These are phyloP conservation scores for Saccharomycopsis fibuligera DNA, from an alignment of 805 yeast species.

Conservation along the genomic window DNA sequence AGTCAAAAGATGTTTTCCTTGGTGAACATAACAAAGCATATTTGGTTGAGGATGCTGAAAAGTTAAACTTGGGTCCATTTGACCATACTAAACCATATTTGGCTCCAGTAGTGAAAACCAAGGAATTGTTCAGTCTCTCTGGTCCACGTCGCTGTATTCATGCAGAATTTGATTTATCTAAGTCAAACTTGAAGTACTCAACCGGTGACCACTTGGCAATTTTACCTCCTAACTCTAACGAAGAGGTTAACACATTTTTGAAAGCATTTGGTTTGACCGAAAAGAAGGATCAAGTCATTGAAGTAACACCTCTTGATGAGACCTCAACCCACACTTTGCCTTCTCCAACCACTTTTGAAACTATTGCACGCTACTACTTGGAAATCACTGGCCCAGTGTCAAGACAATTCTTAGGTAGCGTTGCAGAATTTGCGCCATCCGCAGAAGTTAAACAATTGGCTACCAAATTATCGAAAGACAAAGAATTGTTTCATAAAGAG, in stretches of 20 bases:
- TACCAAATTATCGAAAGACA: conserved; percentile 55
- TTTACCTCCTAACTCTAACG: conserved; percentile 87
- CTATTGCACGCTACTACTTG: conserved; percentile 77
- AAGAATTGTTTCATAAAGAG: conserved; percentile 57
- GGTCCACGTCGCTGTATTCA: conserved; percentile 77
- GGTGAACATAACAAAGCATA: conserved; percentile 79
- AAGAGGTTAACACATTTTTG: conserved; percentile 62
- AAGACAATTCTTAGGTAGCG: conserved; percentile 69
- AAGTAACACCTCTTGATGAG: conserved; percentile 63
- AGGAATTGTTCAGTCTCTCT: conserved; percentile 60
- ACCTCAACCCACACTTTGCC: conserved; percentile 50
- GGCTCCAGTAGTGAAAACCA: conserved; percentile 54
- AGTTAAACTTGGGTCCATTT: conserved; percentile 57
- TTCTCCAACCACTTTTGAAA: conserved; percentile 81
- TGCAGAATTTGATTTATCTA: conserved; percentile 77
- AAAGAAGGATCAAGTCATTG: conserved; percentile 50
- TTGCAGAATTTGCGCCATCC: conserved; percentile 78
- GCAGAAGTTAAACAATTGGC: conserved; percentile 46
- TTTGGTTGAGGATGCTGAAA: conserved; percentile 30
- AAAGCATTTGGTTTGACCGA: conserved; percentile 52
- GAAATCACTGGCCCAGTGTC: conserved; percentile 93
- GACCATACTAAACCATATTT: conserved; percentile 77
- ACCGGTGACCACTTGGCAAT: conserved; percentile 96
- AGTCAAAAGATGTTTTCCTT: conserved; percentile 42
- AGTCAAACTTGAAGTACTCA: conserved; percentile 69